These are phyloP conservation scores for Sedum album DNA, from an alignment of 164 flowering plant genomes.

Conservation along the genomic window DNA sequence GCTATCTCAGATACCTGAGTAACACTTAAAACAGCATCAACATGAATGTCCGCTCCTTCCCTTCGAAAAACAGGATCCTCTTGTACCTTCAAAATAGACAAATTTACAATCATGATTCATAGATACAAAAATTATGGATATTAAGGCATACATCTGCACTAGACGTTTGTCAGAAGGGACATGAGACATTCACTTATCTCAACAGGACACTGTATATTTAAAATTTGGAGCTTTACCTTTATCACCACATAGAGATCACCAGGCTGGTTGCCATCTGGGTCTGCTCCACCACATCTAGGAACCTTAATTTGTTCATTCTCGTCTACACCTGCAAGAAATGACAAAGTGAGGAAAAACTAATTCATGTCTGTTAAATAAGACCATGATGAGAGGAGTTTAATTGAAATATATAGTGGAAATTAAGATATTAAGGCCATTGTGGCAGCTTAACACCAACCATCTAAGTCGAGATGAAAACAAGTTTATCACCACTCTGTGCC, in stretches of 20 bases:
- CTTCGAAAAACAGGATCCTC: slow-evolving; percentile 93
- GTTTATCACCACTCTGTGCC: background rate
- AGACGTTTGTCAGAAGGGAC: background rate
- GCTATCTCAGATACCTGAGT: slow-evolving; percentile 49
- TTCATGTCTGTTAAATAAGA: background rate
- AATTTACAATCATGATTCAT: background rate
- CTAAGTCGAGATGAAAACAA: background rate
- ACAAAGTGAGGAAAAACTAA: background rate
- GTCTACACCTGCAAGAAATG: slow-evolving; percentile 54
- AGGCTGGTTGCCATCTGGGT: slow-evolving; percentile 90
- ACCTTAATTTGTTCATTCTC: slow-evolving; percentile 62
- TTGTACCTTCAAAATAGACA: slow-evolving; percentile 37
- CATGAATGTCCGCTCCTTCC: slow-evolving; percentile 91
- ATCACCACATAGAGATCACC: slow-evolving; percentile 86
- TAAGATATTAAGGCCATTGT: no score
- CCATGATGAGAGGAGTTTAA: background rate
- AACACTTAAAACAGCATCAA: slow-evolving; percentile 68
- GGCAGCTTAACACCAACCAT: background rate
- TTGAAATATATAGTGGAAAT: no score
- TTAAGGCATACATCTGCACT: background rate
- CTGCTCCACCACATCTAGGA: slow-evolving; percentile 74
- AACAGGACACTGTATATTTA: background rate
- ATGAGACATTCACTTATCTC: background rate
- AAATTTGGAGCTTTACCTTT: slow-evolving; percentile 32
- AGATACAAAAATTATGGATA: background rate